Base-by-base conservation (phyloP, 371 early-diverging fungal genomes). In the Coemansia sp. region DNA sequence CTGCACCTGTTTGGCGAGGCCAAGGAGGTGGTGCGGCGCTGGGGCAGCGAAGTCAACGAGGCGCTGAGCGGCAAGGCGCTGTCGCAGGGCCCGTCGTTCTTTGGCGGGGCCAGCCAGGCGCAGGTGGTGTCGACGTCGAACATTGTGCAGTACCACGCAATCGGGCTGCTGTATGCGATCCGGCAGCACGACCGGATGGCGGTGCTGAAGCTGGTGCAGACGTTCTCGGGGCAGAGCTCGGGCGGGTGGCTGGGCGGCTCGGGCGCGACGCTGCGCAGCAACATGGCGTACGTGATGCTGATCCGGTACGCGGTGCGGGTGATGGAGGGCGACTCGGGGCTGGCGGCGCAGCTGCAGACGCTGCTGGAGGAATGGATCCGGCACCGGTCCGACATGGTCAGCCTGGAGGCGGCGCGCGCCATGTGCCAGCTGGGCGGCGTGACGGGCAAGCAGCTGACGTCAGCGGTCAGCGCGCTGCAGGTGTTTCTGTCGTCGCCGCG, bases 171-270 rank as follows among this genome's bases (percentile, higher is more conserved):
- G 77, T 98, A 97, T 69, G 86, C 88, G 56, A 92, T 99, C 56
- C 86, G 94, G 11, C 94, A 95, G 78, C 93, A 96, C 70, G 99
- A 99, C 81, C 86, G 94, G 47, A 96, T 99, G 97, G 97, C 98
- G 11, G 90, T 97, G 44, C 88, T 91, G 69, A 99, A 99, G 81
- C 65, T 97, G 47, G 94, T 97, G 12, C 98, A 97, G 69, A 86
- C 85, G 48, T 92, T 92, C 69, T 62, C 82, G 62, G 66, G 70
- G 24, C 69, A 78, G 56, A 78, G 81, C 58, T 63, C 80, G 47
- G 66, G 80, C 46, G 78, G 87, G 53, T 69, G 83, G 54, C 65
- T 81, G 57, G 69, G 80, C 39, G 77, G 80, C 8, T 64, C 71
- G 1, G 61, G 56, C n/a, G 61, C 72, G 1, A 72, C 83, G 24